Base-by-base conservation (phyloP, 345 rosid species). In the Bretschneidera sinensis region DNA sequence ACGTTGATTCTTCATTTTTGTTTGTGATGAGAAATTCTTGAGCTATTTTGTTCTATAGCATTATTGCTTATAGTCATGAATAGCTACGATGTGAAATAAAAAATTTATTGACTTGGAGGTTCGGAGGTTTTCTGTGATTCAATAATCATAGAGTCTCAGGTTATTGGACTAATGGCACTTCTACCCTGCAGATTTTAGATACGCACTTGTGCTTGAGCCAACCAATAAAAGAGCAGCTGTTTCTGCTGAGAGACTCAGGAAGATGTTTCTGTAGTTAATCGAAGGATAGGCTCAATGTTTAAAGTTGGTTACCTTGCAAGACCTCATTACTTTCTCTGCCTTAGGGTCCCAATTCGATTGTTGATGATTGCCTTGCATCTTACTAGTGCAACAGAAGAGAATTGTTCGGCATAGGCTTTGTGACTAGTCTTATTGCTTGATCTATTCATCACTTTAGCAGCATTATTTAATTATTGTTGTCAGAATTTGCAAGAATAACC, bases 131-230 rank as follows among this genome's bases (percentile, higher is more conserved):
- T 39, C 11, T 39, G n/a, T n/a, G n/a, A n/a, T n/a, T n/a, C n/a
- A n/a, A n/a, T n/a, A n/a, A n/a, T n/a, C n/a, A n/a, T n/a, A n/a
- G n/a, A n/a, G n/a, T 7, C 16, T 9, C 1, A 39, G 45, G 45
- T 39, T 39, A 39, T 9, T 5, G 50, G 17, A 43, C 39, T 50
- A 34, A 53, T 59, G 55, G 24, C 10, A 47, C 54, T 48, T 63
- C 48, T 34, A 22, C 4, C 15, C 17, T 75, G 81, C 88, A 94
- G 99, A 94, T 80, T 94, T 90, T 68, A 66, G 39, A 48, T 72
- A 88, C 57, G 97, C 99, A 6, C 78, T 88, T 54, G 92, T 95
- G 57, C 87, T 95, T 20, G 99, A 95, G 75, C 99, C 99, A 57
- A 91, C 91, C 74, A 94, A 94, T 67, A 91, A 88, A 75, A 71